Evolutionary conservation across 805 yeast species (phyloP).

Genomic region (Candida ipomoeae): DNA sequence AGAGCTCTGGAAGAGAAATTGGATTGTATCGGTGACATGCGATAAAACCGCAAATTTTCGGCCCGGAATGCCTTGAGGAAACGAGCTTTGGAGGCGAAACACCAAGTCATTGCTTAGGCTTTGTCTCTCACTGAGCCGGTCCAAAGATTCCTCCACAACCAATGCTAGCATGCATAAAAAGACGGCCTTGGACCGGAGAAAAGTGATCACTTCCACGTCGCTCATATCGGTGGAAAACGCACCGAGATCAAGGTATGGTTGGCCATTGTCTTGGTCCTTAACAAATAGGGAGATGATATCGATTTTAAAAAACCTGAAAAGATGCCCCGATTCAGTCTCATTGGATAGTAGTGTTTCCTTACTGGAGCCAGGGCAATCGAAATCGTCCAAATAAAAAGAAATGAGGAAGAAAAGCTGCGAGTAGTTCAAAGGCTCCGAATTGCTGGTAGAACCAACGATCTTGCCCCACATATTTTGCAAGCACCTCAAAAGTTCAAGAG

Average conservation of each 20-base stretch:
- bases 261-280: slow-evolving; percentile 16
- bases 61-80: slow-evolving; percentile 2
- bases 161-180: slow-evolving; percentile 29
- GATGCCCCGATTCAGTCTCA: slow-evolving; percentile 21
- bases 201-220: slow-evolving; percentile 17
- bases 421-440: slow-evolving; percentile 19
- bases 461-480: slow-evolving; percentile 29
- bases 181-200: slow-evolving; percentile 23
- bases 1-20: slow-evolving; percentile 3
- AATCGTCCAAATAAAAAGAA: slow-evolving; percentile 25
- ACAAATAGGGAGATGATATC: slow-evolving; percentile 22
- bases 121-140: slow-evolving; percentile 6
- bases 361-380: slow-evolving; percentile 1
- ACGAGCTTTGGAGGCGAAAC: not conserved
- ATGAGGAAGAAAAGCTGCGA: slow-evolving; percentile 27
- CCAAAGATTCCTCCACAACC: slow-evolving; percentile 30
- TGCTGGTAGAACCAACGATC: slow-evolving; percentile 17
- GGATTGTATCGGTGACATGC: slow-evolving; percentile 2
- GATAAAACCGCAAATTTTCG: slow-evolving; percentile 2
- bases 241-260: slow-evolving; percentile 8
- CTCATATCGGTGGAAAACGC: slow-evolving; percentile 10
- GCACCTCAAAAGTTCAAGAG: slow-evolving; percentile 15
- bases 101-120: not conserved
- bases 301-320: slow-evolving; percentile 23
- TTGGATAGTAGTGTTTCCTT: slow-evolving; percentile 1